Evolutionary conservation across 2,329 filamentous ascomycete species (phyloP).

Genomic region (Torrubiellomyces zombiae): DNA sequence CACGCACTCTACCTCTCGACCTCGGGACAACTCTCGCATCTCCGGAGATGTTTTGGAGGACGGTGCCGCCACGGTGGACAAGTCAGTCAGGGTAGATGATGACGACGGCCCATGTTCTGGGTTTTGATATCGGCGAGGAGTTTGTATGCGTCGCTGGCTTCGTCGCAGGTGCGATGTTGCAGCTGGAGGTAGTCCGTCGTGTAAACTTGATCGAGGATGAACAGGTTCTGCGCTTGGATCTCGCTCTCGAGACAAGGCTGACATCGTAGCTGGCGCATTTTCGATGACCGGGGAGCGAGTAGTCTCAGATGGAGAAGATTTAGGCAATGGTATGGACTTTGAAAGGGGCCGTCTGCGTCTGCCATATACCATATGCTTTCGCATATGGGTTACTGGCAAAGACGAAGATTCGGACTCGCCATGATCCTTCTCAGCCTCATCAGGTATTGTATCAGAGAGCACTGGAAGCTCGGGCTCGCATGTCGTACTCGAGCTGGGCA

Average conservation of each 20-base stretch:
- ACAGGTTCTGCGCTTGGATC: no score
- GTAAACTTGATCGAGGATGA: no score
- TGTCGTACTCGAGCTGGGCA: conserved; percentile 6
- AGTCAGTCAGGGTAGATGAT: conserved; percentile 22
- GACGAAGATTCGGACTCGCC: conserved; percentile 16
- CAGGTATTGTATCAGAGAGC: no score
- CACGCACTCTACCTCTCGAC: conserved; percentile 9
- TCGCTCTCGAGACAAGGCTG: no score
- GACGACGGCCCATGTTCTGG: conserved; percentile 6
- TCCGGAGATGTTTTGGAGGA: conserved; percentile 20
- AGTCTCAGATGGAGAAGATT: conserved; percentile 15
- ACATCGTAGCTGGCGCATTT: no score
- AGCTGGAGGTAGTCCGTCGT: no score
- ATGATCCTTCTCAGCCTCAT: no score
- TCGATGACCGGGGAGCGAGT: no score
- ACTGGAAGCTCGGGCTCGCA: conserved; percentile 19
- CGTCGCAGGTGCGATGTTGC: no score
- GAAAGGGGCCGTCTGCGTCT: conserved; percentile 6
- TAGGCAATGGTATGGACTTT: conserved; percentile 12
- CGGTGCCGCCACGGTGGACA: conserved; percentile 21
- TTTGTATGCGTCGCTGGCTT: conserved; percentile 7
- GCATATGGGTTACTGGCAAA: conserved; percentile 9
- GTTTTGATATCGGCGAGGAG: conserved; percentile 8
- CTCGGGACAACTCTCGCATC: conserved; percentile 15
- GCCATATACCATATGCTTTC: conserved; percentile 9